Conservation (phyloP, 441 rosid genomes). For the Metrosideros polymorpha region DNA sequence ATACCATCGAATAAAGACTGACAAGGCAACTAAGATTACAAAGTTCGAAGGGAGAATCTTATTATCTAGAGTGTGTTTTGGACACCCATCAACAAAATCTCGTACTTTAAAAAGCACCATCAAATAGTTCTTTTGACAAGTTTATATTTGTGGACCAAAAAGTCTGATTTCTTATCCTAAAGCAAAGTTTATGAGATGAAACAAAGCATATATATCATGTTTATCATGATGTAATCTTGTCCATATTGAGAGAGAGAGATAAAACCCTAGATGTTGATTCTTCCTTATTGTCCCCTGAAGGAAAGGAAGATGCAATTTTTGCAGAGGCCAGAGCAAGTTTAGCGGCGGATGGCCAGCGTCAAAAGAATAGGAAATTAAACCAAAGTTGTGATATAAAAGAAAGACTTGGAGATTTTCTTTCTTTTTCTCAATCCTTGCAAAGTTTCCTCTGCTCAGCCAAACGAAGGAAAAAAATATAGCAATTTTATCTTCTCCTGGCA, state of each 20-base stretch:
- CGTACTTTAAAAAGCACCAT: background rate
- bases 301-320: background rate
- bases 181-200: background rate
- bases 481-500: background rate
- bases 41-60: background rate
- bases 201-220: background rate
- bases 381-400: background rate
- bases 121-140: background rate
- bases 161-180: background rate
- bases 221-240: background rate
- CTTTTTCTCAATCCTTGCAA: background rate
- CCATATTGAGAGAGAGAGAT: background rate
- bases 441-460: background rate
- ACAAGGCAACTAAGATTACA: background rate
- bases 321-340: background rate
- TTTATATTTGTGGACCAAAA: background rate
- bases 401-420: background rate
- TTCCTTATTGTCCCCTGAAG: background rate
- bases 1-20: background rate
- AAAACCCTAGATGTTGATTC: too few species aligned
- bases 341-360: background rate
- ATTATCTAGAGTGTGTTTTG: background rate
- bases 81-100: background rate
- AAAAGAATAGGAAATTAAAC: background rate
- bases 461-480: background rate